A percentile compares a stretch with the other conserved stretches of the same genome.
Evolutionary conservation across 2,329 filamentous ascomycete species (phyloP).

Genomic region (Fusarium fracticaudum): DNA sequence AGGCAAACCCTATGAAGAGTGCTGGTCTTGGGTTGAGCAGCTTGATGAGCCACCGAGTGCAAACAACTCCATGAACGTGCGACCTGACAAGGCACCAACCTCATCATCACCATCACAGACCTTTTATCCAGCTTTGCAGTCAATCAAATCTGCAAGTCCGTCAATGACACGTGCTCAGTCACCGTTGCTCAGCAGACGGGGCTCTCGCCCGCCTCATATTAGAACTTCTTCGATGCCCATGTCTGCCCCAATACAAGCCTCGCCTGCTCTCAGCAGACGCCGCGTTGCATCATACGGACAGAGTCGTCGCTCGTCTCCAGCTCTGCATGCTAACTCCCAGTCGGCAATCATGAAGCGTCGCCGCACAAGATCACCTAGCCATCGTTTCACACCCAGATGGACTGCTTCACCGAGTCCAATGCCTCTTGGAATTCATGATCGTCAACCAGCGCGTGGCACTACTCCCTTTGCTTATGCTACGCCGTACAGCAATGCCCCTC

Average conservation of each 20-base stretch:
- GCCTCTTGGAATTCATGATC: conserved; percentile 48
- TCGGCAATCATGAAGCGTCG: conserved; percentile 58
- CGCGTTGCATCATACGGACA: conserved; percentile 57
- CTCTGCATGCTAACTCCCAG: conserved; percentile 38
- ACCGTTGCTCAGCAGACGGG: conserved; percentile 51
- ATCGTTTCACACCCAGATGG: conserved; percentile 65
- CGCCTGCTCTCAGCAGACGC: conserved; percentile 54
- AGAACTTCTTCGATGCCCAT: conserved; percentile 65
- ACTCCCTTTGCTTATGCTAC: conserved; percentile 80
- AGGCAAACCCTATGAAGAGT: conserved; percentile 67
- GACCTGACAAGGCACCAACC: conserved; percentile 52
- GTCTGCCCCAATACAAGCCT: conserved; percentile 49
- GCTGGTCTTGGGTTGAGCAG: conserved; percentile 69
- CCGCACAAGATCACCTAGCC: conserved; percentile 67
- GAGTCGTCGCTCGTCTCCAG: conserved; percentile 47
- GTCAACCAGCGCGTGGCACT: conserved; percentile 51
- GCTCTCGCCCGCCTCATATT: conserved; percentile 58
- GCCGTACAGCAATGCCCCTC: conserved; percentile 72
- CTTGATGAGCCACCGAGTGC: conserved; percentile 67
- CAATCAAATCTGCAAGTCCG: conserved; percentile 46
- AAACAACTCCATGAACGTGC: conserved; percentile 55
- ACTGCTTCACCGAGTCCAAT: conserved; percentile 60
- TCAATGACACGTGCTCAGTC: conserved; percentile 52
- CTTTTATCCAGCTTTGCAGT: conserved; percentile 36
- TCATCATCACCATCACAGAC: conserved; percentile 56